Conservation (phyloP, 768 basidiomycete genomes). For the Psilocybe cyanescens region DNA sequence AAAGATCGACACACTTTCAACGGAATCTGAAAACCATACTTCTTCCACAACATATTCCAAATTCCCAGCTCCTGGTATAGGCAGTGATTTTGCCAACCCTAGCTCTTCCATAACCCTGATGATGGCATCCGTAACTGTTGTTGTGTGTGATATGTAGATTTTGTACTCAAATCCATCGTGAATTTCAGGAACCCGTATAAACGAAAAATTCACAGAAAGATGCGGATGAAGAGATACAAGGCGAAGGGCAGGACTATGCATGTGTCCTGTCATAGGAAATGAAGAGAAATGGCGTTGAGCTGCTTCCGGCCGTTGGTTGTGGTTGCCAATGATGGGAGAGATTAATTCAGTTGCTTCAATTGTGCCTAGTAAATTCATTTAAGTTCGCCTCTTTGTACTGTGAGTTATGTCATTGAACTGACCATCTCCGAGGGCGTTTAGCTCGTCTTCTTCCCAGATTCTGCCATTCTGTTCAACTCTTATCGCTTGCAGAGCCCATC, state of each 20-base stretch:
- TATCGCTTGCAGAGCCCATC: slow-evolving; percentile 74
- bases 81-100: slow-evolving; percentile 67
- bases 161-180: slow-evolving; percentile 73
- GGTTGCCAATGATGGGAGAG: slow-evolving; percentile 53
- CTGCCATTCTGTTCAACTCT: slow-evolving; percentile 61
- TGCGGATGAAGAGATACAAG: slow-evolving; percentile 71
- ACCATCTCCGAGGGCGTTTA: slow-evolving; percentile 71
- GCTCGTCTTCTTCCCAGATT: slow-evolving; percentile 73
- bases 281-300: slow-evolving; percentile 64
- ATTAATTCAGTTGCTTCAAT: slow-evolving; percentile 47
- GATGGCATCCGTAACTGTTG: slow-evolving; percentile 59
- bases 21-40: slow-evolving; percentile 55
- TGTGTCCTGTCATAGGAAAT: slow-evolving; percentile 69
- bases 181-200: slow-evolving; percentile 76
- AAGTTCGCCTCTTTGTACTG: neutral
- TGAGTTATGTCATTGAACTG: slow-evolving; percentile 13
- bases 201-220: slow-evolving; percentile 55
- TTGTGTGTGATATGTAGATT: slow-evolving; percentile 62
- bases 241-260: slow-evolving; percentile 68
- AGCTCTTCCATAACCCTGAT: slow-evolving; percentile 60
- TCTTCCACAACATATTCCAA: slow-evolving; percentile 80
- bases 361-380: slow-evolving; percentile 44
- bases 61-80: slow-evolving; percentile 67
- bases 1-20: slow-evolving; percentile 50
- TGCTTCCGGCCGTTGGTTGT: slow-evolving; percentile 34